Conservation (phyloP, 768 basidiomycete species). For the Pholiota microspora region DNA sequence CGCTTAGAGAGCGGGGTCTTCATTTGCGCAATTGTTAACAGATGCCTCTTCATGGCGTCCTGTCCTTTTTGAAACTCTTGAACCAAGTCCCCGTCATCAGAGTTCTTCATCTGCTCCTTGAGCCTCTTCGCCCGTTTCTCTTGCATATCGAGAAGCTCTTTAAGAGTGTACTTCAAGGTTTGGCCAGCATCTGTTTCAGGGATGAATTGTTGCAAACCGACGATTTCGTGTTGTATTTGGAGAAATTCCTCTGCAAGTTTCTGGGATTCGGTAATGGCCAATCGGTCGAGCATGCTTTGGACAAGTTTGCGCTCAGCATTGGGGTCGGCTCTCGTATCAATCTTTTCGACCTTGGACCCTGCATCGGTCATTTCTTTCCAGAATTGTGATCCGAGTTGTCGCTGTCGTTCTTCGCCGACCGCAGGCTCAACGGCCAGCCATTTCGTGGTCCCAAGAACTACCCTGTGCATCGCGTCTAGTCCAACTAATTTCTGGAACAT, state of each 20-base stretch:
- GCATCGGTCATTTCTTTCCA: neutral
- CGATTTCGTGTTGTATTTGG: neutral
- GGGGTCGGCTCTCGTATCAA: neutral
- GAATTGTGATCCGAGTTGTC: neutral
- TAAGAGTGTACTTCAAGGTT: neutral
- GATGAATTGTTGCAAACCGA: neutral
- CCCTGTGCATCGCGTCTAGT: neutral
- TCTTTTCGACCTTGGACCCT: neutral
- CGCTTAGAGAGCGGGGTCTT: neutral
- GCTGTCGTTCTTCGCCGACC: neutral
- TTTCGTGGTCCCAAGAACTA: neutral
- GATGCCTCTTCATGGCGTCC: neutral
- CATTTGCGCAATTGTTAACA: neutral
- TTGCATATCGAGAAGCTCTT: neutral
- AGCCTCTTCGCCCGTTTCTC: neutral
- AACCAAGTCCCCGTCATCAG: too few relatives aligned
- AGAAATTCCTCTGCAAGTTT: neutral
- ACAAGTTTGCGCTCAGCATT: neutral
- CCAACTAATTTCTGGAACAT: constrained; percentile 1
- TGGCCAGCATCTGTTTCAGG: neutral
- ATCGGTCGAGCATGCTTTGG: neutral
- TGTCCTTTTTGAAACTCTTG: neutral
- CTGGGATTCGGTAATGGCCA: neutral
- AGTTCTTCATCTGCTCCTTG: neutral
- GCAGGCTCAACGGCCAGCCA: neutral